Conservation (phyloP, 2,329 filamentous ascomycete genomes). For the Paraphaeosphaeria minitans region DNA sequence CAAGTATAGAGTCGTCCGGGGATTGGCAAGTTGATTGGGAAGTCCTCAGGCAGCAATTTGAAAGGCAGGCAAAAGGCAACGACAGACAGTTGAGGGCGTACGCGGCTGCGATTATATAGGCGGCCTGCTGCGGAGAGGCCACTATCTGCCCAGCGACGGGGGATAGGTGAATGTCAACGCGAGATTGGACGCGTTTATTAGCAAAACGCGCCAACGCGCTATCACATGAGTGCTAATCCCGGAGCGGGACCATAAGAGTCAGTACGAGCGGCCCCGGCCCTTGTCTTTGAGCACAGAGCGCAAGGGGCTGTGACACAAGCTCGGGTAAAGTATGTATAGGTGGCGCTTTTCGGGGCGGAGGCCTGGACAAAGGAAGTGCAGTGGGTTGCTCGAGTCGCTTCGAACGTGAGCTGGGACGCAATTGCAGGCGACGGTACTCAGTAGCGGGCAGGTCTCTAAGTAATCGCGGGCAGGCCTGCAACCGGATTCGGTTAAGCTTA, state of each 20-base stretch:
- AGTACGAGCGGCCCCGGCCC: conserved; percentile 28
- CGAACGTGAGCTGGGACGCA: background rate
- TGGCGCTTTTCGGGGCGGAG: conserved; percentile 23
- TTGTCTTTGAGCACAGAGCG: conserved; percentile 26
- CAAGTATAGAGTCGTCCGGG: conserved; percentile 26
- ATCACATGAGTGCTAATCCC: conserved; percentile 43
- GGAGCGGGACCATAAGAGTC: conserved; percentile 31
- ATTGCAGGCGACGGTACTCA: too few relatives aligned
- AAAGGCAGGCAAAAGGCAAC: conserved; percentile 33
- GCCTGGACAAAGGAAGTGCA: background rate
- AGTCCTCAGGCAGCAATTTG: conserved; percentile 40
- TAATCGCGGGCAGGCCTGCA: too few relatives aligned
- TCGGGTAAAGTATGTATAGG: conserved; percentile 27
- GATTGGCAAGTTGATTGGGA: conserved; percentile 29
- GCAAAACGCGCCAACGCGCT: conserved; percentile 40
- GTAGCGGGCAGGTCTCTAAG: too few relatives aligned
- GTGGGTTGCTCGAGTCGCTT: background rate
- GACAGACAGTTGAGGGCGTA: conserved; percentile 31
- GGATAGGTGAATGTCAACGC: conserved; percentile 33
- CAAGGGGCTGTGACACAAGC: conserved; percentile 40
- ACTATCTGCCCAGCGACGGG: conserved; percentile 35
- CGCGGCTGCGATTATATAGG: conserved; percentile 42
- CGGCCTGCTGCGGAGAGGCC: conserved; percentile 36
- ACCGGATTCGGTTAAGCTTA: too few relatives aligned
- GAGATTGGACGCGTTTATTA: conserved; percentile 42